A percentile compares a stretch with the other conserved stretches of the same genome.
phyloP scores from a whole-genome alignment of 169 alveolate genomes.

The Cryptosporidium muris region DNA sequence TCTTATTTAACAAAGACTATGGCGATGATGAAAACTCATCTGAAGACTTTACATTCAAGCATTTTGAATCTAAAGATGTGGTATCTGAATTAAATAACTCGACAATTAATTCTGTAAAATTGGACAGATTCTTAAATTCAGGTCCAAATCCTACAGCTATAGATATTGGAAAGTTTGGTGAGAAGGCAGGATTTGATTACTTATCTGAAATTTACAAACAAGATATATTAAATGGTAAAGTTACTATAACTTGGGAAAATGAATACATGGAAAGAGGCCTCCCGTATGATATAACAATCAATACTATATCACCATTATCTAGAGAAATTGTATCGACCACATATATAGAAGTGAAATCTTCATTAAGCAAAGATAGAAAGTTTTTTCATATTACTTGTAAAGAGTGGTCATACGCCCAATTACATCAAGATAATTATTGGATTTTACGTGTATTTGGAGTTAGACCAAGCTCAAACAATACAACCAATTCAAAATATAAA shows the following conservation, averaged over 20 bases:
- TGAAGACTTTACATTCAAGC: no score
- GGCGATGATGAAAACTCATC: no score
- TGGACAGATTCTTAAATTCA: no score
- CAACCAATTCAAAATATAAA: neutral
- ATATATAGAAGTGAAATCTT: slow-evolving; percentile 53
- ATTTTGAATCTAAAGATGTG: no score
- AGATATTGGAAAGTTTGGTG: slow-evolving; percentile 43
- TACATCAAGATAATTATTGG: slow-evolving; percentile 25
- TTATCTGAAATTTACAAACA: neutral
- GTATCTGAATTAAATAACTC: no score
- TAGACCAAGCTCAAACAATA: neutral
- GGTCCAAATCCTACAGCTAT: neutral
- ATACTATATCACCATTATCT: no score
- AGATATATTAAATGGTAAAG: neutral
- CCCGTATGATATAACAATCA: slow-evolving; percentile 32
- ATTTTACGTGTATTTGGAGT: slow-evolving; percentile 26
- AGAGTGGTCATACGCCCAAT: slow-evolving; percentile 50
- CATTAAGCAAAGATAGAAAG: slow-evolving; percentile 30
- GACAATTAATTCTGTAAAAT: no score
- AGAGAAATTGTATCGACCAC: neutral
- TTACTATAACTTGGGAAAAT: slow-evolving; percentile 34
- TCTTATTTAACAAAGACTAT: no score
- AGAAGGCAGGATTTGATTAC: slow-evolving; percentile 13
- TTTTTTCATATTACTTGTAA: slow-evolving; percentile 19
- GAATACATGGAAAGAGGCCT: slow-evolving; percentile 39